Evolutionary conservation across 768 basidiomycete genomes (phyloP), one percentile per base, ranked within the genome.

Genomic region (Clathrus columnatus): DNA sequence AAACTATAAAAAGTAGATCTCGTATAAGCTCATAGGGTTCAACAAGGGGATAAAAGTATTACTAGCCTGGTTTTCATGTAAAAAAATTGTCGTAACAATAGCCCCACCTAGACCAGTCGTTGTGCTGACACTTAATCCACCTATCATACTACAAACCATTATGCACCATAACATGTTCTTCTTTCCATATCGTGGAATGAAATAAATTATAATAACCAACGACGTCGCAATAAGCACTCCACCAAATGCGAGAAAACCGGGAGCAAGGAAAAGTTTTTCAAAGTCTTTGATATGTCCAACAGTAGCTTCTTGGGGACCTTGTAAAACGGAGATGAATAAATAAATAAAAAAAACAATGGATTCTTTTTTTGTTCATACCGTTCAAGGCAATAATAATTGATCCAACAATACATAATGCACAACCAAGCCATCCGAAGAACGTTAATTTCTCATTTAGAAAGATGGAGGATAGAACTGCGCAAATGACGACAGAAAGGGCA

Each of bases 361-460:
- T n/a, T 36, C n/a, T n/a, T 14, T 36, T n/a, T 36, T n/a, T 14
- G 10, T 11, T 8, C 36, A 5, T 36, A 36, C 36, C 74, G 54
- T 77, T 78, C 47, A 76, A 64, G 5, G 72, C 72, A 44, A 75
- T 68, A 54, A 75, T 70, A 43, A 68, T 66, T 1, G 70, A 65
- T 7, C 70, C 70, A 48, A 71, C 59, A n/a, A 61, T 59, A 28
- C 57, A 61, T 51, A 59, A 54, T 1, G 65, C 65, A 56, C 73
- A 76, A 1, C 73, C 75, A 53, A 76, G 67, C 73, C 74, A 75
- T 27, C 76, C 76, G 59, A 78, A 77, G 51, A 75, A 70, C 2
- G 73, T 72, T 42, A 79, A 64, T 24, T 64, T 72, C 53, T 76
- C 76, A 57, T 74, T 72, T 24, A 78, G 69, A 67, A 78, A 70